A percentile compares a stretch with the other conserved stretches of the same genome.
These are phyloP conservation scores for Malassezia equina DNA, from an alignment of 1,284 basidiomycete genomes.

Conservation along the genomic window DNA sequence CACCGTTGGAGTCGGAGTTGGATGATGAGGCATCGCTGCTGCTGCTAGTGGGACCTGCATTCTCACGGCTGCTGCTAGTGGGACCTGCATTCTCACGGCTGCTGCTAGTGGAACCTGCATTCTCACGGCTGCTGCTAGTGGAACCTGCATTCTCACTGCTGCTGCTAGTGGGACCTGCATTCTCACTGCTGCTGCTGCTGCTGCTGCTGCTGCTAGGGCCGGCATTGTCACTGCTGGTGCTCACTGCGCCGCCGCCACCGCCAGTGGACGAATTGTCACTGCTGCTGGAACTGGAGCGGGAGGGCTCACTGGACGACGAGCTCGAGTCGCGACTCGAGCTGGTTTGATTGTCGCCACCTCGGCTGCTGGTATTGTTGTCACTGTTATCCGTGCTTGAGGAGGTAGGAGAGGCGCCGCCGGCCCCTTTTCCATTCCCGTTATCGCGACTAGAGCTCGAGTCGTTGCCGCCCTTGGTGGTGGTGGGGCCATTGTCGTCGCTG, in stretches of 20 bases:
- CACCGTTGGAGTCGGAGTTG: neutral
- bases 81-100: neutral
- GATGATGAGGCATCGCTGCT: neutral
- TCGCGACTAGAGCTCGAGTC: neutral
- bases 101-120: neutral
- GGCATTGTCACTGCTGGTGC: neutral
- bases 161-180: neutral
- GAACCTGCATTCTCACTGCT: neutral
- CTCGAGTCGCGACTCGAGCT: neutral
- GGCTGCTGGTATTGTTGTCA: neutral
- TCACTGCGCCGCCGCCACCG: neutral
- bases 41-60: neutral
- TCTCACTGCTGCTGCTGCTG: neutral
- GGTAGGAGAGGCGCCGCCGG: neutral
- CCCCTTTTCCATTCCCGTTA: neutral
- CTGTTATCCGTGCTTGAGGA: neutral
- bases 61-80: neutral
- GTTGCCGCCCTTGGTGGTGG: neutral
- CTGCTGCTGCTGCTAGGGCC: neutral
- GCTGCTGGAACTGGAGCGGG: neutral
- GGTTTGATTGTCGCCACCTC: neutral
- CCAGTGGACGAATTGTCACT: neutral
- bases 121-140: neutral
- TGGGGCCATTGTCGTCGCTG: neutral
- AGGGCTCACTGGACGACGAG: neutral